Percentiles rank a stretch among this genome's conserved stretches.
These are phyloP conservation scores for Boletales sp. DNA, from an alignment of 768 basidiomycete species.

Conservation along the genomic window DNA sequence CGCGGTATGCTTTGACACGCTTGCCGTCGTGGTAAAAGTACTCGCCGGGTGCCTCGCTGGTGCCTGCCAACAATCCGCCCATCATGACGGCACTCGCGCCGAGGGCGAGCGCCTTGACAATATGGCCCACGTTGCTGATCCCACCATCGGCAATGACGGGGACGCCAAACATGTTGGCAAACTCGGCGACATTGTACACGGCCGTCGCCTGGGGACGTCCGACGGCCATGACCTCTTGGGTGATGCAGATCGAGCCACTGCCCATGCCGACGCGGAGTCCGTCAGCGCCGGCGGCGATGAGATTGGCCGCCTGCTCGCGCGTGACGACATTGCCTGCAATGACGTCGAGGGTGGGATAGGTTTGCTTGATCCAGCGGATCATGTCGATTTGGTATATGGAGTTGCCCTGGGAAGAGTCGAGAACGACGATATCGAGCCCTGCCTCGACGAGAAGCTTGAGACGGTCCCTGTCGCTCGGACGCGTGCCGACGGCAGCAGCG, in stretches of 20 bases:
- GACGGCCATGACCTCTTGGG: constrained; percentile 99
- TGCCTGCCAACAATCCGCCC: constrained; percentile 94
- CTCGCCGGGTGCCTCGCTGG: constrained; percentile 95
- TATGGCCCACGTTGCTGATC: constrained; percentile 91
- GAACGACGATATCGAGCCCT: constrained; percentile 89
- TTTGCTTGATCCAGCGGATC: constrained; percentile 88
- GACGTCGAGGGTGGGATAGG: constrained; percentile 83
- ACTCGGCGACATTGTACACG: constrained; percentile 96
- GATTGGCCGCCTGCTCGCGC: constrained; percentile 90
- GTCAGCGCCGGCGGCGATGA: constrained; percentile 94
- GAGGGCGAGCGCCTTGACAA: constrained; percentile 92
- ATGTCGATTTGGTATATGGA: constrained; percentile 92
- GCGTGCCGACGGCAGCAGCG: constrained; percentile 93
- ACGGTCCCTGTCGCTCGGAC: constrained; percentile 81
- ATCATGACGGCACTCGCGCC: constrained; percentile 99
- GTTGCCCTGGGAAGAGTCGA: constrained; percentile 98
- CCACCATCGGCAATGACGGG: constrained; percentile 98
- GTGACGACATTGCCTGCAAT: constrained; percentile 99
- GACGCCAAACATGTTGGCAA: constrained; percentile 88
- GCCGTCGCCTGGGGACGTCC: constrained; percentile 97
- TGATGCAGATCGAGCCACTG: constrained; percentile 97
- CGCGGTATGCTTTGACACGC: constrained; percentile 97
- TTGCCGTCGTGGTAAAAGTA: constrained; percentile 99
- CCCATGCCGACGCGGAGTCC: constrained; percentile 98
- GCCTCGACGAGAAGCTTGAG: constrained; percentile 86